phyloP scores from a whole-genome alignment of 345 rosid genomes.

The Mangifera indica region DNA sequence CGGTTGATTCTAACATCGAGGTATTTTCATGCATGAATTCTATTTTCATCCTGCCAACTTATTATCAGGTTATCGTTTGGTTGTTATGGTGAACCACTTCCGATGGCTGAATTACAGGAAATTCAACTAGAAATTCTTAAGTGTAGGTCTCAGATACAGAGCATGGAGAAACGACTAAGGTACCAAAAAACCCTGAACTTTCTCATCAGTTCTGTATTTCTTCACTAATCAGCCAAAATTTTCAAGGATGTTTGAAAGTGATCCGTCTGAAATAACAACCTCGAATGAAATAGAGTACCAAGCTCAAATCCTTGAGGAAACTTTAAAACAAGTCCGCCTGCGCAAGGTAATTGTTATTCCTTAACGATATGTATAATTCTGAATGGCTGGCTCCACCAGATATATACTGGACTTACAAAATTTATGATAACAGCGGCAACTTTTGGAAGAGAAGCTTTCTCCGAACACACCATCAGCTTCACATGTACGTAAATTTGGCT shows the following conservation, averaged over 20 bases:
- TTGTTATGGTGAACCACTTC: background rate
- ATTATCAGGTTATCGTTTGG: background rate
- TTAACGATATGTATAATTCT: background rate
- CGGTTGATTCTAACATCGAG: conserved; percentile 28
- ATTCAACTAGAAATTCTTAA: conserved; percentile 30
- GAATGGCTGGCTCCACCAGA: background rate
- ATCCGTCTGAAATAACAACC: conserved; percentile 32
- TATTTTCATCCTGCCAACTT: background rate
- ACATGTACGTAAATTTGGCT: conserved; percentile 16
- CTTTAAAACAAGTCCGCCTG: conserved; percentile 25
- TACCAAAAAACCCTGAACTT: background rate
- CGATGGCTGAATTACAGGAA: conserved; percentile 23
- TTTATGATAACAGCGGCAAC: conserved; percentile 18
- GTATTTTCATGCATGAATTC: conserved; percentile 13
- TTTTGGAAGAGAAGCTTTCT: conserved; percentile 26
- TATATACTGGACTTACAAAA: background rate
- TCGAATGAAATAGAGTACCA: conserved; percentile 29
- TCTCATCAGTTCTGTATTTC: background rate
- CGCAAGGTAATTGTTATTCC: conserved; percentile 28
- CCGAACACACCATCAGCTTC: conserved; percentile 19
- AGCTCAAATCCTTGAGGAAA: conserved; percentile 37
- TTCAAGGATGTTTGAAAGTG: conserved; percentile 38
- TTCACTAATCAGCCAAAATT: background rate
- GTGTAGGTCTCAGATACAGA: conserved; percentile 24
- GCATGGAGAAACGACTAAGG: conserved; percentile 41